Evolutionary conservation across 163 green algal genomes (phyloP).

Genomic region (Coccomyxa subellipsoidea): DNA sequence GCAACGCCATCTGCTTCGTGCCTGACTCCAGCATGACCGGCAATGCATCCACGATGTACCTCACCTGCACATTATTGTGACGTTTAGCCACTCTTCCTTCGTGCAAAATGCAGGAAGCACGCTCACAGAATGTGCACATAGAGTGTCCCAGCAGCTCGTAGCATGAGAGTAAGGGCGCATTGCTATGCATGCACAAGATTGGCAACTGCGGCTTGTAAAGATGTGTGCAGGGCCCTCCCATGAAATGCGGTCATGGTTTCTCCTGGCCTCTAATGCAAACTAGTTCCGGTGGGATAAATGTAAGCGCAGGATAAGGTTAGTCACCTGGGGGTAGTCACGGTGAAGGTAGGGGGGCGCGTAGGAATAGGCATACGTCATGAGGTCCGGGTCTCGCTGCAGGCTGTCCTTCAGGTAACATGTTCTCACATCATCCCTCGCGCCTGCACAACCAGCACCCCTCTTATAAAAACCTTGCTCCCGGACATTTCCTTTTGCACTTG

Average conservation of each 20-base stretch:
- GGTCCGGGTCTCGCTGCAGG: not conserved
- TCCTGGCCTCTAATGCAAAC: too few relatives aligned
- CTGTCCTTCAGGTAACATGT: not conserved
- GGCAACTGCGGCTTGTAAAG: too few relatives aligned
- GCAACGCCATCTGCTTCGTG: not conserved
- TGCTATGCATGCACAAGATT: too few relatives aligned
- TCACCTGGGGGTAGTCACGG: not conserved
- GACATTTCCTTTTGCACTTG: too few relatives aligned
- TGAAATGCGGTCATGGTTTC: too few relatives aligned
- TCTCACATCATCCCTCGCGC: not conserved
- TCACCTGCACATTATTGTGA: not conserved
- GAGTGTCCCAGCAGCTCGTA: too few relatives aligned
- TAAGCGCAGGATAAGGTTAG: not conserved
- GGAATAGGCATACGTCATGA: not conserved
- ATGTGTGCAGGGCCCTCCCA: too few relatives aligned
- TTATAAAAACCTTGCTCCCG: not conserved
- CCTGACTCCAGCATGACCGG: slow-evolving; percentile 4
- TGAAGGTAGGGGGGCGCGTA: slow-evolving; percentile 1
- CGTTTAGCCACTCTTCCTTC: too few relatives aligned
- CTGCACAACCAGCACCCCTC: not conserved
- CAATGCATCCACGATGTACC: not conserved
- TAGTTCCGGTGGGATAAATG: too few relatives aligned
- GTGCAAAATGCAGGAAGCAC: not conserved
- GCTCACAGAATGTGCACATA: not conserved
- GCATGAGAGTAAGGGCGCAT: too few relatives aligned